Evolutionary conservation across 140 eudicot genomes (phyloP).

Genomic region (Ambrosia hybrid): DNA sequence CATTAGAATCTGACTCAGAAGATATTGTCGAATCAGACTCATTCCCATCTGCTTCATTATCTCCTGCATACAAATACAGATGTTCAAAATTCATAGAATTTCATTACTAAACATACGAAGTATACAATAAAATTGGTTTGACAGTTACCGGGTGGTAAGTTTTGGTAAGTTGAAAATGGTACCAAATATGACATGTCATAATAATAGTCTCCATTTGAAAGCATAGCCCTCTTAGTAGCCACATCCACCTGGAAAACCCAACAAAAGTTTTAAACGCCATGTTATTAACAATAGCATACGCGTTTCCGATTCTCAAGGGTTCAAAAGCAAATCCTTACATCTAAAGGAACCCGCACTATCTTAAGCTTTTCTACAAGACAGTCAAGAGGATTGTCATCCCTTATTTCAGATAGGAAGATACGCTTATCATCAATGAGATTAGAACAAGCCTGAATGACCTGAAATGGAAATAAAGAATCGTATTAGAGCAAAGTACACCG

Average conservation of each 20-base stretch:
- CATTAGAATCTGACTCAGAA: constrained; percentile 41
- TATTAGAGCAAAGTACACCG: neutral
- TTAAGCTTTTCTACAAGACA: constrained; percentile 65
- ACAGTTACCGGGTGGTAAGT: constrained; percentile 48
- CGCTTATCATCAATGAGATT: constrained; percentile 52
- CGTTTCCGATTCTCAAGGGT: neutral
- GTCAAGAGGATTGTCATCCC: constrained; percentile 75
- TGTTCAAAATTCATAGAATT: neutral
- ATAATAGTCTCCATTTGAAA: constrained; percentile 50
- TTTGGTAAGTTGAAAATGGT: constrained; percentile 53
- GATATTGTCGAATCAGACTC: constrained; percentile 69
- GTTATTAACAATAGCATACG: neutral
- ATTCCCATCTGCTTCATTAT: constrained; percentile 32
- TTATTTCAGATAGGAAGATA: constrained; percentile 63
- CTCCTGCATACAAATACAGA: constrained; percentile 23
- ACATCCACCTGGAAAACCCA: constrained; percentile 42
- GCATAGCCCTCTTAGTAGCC: constrained; percentile 26
- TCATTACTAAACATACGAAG: neutral
- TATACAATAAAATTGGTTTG: neutral
- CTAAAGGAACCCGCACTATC: constrained; percentile 45
- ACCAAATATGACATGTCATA: constrained; percentile 59
- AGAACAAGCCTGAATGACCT: constrained; percentile 57
- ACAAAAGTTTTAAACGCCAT: neutral
- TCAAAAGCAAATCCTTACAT: constrained; percentile 39
- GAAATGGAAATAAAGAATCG: neutral